Conservation (phyloP, 192 early-diverging fungal species). For the Radiomyces spectabilis region DNA sequence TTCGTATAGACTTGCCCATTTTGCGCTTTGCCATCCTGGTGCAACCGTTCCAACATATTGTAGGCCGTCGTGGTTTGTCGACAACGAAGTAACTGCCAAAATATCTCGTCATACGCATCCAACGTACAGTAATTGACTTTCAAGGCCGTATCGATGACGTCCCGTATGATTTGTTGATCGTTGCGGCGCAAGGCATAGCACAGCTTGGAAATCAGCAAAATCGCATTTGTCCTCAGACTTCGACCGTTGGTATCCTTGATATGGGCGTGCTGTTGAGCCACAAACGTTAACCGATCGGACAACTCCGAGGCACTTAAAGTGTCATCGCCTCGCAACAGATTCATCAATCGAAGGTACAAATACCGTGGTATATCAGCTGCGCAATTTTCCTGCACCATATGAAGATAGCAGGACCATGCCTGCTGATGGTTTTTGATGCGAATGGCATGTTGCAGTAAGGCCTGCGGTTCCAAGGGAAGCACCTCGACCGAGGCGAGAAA, state of each 20-base stretch:
- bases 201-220: neutral
- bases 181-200: neutral
- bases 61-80: too few relatives aligned
- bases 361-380: neutral
- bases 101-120: too few relatives aligned
- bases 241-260: neutral
- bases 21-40: too few relatives aligned
- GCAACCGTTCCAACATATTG: too few relatives aligned
- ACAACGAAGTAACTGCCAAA: too few relatives aligned
- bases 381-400: slow-evolving; percentile 1
- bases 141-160: neutral
- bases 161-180: neutral
- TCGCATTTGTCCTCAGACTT: neutral
- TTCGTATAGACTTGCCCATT: slow-evolving; percentile 5
- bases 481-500: slow-evolving; percentile 1
- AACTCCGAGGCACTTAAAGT: neutral
- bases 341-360: neutral
- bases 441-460: slow-evolving; percentile 6
- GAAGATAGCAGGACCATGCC: slow-evolving; percentile 9
- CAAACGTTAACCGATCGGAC: neutral
- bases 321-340: neutral
- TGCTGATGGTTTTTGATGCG: neutral
- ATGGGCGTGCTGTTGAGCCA: neutral
- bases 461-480: slow-evolving; percentile 11
- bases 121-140: too few relatives aligned